Evolutionary conservation across 257 asterid species (phyloP).

Genomic region (Marsdenia floribunda): DNA sequence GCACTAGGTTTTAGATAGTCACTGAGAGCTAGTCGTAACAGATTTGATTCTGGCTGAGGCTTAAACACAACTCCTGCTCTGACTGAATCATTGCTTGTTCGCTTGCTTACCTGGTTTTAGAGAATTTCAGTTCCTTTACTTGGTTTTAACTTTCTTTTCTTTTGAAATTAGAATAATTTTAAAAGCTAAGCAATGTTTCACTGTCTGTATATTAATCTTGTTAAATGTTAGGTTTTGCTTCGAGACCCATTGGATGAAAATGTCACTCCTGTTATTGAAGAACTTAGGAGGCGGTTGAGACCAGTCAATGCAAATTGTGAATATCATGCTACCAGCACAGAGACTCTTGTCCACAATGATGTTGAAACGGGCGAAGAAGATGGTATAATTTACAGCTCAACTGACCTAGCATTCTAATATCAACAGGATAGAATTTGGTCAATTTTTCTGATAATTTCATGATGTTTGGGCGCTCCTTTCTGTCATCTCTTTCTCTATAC

Average conservation of each 20-base stretch:
- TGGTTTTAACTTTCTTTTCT: not conserved
- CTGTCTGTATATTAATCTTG: not conserved
- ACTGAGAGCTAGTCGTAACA: not conserved
- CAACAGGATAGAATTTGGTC: not conserved
- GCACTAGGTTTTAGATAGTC: not conserved
- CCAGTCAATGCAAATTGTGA: slow-evolving; percentile 44
- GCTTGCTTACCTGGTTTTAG: not conserved
- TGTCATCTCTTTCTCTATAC: too few relatives aligned
- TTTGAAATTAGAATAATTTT: not conserved
- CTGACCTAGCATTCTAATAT: not conserved
- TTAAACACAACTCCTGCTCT: not conserved
- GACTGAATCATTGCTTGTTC: not conserved
- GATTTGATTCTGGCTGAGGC: not conserved
- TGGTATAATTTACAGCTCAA: slow-evolving; percentile 35
- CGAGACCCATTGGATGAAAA: slow-evolving; percentile 74
- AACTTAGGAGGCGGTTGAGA: slow-evolving; percentile 69
- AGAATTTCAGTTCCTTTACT: not conserved
- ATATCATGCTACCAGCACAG: slow-evolving; percentile 53
- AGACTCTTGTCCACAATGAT: slow-evolving; percentile 44
- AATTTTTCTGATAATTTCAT: not conserved
- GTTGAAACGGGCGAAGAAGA: slow-evolving; percentile 74
- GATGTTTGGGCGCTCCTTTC: not conserved
- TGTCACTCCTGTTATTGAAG: slow-evolving; percentile 75
- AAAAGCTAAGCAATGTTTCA: not conserved
- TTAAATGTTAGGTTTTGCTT: slow-evolving; percentile 54